Base-by-base conservation (phyloP, 805 yeast genomes). In the Cyberlindnera meyerae region DNA sequence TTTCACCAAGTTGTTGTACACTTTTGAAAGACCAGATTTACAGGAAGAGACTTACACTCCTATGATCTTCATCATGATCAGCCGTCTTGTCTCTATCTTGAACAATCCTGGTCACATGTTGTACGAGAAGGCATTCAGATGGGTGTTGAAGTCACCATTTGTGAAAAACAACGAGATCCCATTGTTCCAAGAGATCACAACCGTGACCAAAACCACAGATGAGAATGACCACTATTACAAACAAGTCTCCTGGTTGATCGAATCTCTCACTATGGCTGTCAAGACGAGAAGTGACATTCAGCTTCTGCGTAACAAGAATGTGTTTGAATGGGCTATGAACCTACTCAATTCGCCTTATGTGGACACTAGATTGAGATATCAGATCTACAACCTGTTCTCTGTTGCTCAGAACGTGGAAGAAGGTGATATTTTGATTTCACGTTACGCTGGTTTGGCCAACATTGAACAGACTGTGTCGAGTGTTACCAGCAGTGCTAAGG, bases 101-200 rank as follows among this genome's bases (percentile, higher is more conserved):
- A 56, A 68, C 6, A 76, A 79, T 43, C 96, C 97, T 0, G 75
- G 79, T 0, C 90, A 85, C 44, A 71, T 69, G 48, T 56, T 90
- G 15, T 84, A 81, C 57, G 96, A 88, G 44, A 75, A 76, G 46
- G 75, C 77, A 0, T 75, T 69, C 48, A 71, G 80, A 40, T 86
- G 78, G 70, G 66, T 88, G 9, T 61, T 86, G 24, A 62, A 61
- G 34, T 54, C 58, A n/a, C 68, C 71, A 21, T 46, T 53, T 14
- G 46, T 75, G 13, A 59, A 59, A 26, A 34, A 52, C 0, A 55
- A 58, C 36, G 77, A 72, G 12, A 48, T 75, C 6, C 79, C 80
- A 4, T 47, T 75, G 18, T 61, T 55, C 37, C 54, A 51, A 24
- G 60, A 51, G 15, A 57, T 60, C 22, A 47, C 54, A 7, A 56